phyloP scores from a whole-genome alignment of 129 eudicot species.

The Silybum marianum region DNA sequence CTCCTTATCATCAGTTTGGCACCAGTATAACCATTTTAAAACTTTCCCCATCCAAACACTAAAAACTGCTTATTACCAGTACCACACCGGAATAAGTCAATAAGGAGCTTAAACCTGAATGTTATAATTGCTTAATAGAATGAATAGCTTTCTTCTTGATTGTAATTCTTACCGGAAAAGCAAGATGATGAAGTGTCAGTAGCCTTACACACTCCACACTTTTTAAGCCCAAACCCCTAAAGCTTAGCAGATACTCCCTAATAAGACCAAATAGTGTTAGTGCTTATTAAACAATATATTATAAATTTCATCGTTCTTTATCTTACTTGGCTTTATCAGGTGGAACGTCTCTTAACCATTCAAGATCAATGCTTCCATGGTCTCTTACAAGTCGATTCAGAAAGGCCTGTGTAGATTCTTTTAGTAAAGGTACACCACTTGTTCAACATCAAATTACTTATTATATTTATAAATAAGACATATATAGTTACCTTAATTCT shows the following conservation, averaged over 20 bases:
- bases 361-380: slow-evolving; percentile 92
- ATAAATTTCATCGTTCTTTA: neutral
- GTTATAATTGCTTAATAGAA: neutral
- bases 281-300: neutral
- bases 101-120: neutral
- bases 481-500: slow-evolving; percentile 68
- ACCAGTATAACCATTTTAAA: too few relatives aligned
- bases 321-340: slow-evolving; percentile 97
- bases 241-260: slow-evolving; percentile 86
- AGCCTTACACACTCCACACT: slow-evolving; percentile 95
- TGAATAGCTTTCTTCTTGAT: neutral
- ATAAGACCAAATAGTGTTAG: slow-evolving; percentile 14
- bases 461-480: slow-evolving; percentile 3
- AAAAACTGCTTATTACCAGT: too few relatives aligned
- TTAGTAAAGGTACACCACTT: slow-evolving; percentile 17
- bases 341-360: slow-evolving; percentile 95
- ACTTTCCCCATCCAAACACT: too few relatives aligned
- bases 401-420: slow-evolving; percentile 57
- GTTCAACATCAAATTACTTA: neutral
- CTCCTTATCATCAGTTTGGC: too few relatives aligned
- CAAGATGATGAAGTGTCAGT: slow-evolving; percentile 86
- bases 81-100: too few relatives aligned
- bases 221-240: slow-evolving; percentile 80
- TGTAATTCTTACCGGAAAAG: slow-evolving; percentile 75
- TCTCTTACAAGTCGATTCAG: slow-evolving; percentile 80